These are phyloP conservation scores for Saitozyma sp. DNA, from an alignment of 768 basidiomycete species.

Conservation along the genomic window DNA sequence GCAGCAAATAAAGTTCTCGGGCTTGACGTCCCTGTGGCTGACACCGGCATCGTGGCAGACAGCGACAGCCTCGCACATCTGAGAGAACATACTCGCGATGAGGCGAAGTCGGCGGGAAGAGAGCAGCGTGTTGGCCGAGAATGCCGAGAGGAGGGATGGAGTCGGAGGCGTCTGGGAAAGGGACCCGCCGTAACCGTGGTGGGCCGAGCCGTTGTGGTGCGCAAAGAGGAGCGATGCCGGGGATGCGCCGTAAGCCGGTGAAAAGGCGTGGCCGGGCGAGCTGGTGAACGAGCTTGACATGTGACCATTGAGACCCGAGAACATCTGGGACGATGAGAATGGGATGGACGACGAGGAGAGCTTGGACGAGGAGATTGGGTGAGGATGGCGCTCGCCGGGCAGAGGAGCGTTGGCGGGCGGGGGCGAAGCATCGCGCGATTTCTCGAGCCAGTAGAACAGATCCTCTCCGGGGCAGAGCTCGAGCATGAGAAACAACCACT, in stretches of 20 bases:
- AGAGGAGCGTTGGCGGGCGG: constrained; percentile 32
- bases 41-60: constrained; percentile 88
- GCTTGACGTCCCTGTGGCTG: constrained; percentile 97
- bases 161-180: constrained; percentile 67
- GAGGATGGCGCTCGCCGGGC: constrained; percentile 27
- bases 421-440: constrained; percentile 69
- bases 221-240: constrained; percentile 43
- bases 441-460: constrained; percentile 68
- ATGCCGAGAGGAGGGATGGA: constrained; percentile 80
- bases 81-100: constrained; percentile 94
- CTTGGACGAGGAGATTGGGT: constrained; percentile 49
- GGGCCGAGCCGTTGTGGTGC: constrained; percentile 35
- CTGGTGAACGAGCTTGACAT: constrained; percentile 38
- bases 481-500: constrained; percentile 86
- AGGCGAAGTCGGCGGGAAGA: constrained; percentile 84
- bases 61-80: constrained; percentile 98
- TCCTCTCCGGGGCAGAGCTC: constrained; percentile 97
- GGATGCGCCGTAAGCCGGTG: constrained; percentile 28
- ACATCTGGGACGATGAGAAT: constrained; percentile 48
- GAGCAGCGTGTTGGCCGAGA: constrained; percentile 75
- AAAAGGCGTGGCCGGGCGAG: constrained; percentile 42
- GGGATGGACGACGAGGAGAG: constrained; percentile 50
- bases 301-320: constrained; percentile 24
- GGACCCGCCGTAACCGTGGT: neutral
- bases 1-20: constrained; percentile 70